These are phyloP conservation scores for Cyclostephanos invisitatus DNA, from an alignment of 108 stramenopile species.

Conservation along the genomic window DNA sequence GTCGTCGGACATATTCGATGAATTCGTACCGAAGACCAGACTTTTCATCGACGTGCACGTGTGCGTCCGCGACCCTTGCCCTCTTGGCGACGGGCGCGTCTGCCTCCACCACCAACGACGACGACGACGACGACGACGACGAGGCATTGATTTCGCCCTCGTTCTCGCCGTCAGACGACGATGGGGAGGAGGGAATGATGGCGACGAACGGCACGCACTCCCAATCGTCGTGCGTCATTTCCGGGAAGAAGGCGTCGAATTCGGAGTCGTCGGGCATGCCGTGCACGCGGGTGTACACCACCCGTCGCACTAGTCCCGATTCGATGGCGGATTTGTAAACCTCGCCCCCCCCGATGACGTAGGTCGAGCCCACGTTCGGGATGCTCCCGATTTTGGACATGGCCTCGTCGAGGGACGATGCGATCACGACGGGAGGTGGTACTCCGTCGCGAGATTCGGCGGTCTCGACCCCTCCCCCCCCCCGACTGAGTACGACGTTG, in stretches of 20 bases:
- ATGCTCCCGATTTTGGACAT: conserved; percentile 55
- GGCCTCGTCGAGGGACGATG: conserved; percentile 80
- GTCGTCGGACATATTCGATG: conserved; percentile 56
- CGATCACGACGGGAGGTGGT: conserved; percentile 72
- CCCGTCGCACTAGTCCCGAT: conserved; percentile 63
- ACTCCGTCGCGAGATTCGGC: conserved; percentile 30
- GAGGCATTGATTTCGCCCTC: neutral
- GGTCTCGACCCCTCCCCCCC: conserved; percentile 12
- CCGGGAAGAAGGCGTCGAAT: conserved; percentile 86
- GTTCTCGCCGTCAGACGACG: conserved; percentile 19
- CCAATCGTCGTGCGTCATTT: conserved; percentile 57
- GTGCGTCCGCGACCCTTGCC: conserved; percentile 32
- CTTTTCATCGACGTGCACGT: conserved; percentile 48
- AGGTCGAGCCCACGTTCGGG: conserved; percentile 72
- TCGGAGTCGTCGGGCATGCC: conserved; percentile 54
- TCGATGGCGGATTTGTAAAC: conserved; percentile 87
- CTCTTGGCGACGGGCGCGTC: conserved; percentile 25
- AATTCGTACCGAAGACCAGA: conserved; percentile 66
- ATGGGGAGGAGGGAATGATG: conserved; percentile 21
- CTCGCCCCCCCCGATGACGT: conserved; percentile 94
- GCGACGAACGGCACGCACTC: conserved; percentile 44
- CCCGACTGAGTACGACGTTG: conserved; percentile 92
- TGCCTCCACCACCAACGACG: neutral
- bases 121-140: neutral
- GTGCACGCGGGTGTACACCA: conserved; percentile 73